Base-by-base conservation (phyloP, 2,329 filamentous ascomycete genomes). In the Rachicladosporium sp. region DNA sequence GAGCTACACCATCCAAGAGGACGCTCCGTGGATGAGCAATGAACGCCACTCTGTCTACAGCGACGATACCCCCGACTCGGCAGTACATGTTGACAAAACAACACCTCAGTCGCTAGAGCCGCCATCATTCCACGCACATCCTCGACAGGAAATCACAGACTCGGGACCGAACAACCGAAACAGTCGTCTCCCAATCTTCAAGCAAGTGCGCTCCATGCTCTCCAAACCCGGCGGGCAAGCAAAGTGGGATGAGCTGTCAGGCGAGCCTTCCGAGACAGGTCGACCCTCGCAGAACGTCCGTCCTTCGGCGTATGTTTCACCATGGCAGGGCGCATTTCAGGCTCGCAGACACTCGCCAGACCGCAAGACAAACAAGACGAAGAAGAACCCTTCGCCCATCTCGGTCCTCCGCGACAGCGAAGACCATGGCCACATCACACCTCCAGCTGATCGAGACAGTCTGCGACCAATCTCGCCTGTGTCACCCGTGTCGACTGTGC, bases 1-100 rank as follows among this genome's bases (percentile, higher is more conserved):
- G 54, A 44, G 60, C 48, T 47, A 63, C 60, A 53, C 55, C 46
- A 55, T 58, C 38, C 49, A 52, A 33, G 41, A 49, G 29, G 48
- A 57, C 38, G 39, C 48, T 27, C 52, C 52, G 15, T 52, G 35
- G 61, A 41, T 46, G 30, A 27, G 23, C 3, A 27, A 27, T 27
- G 23, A 27, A 8, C 23, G 23, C 23, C 4, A 27, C 23, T 52
- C 52, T n/a, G 23, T 63, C 53, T 44, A 61, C 60, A 40, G 60
- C 41, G 23, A 27, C 23, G 61, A 63, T 36, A 59, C 64, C 7
- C 23, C 23, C 23, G 23, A 27, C 23, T 6, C 23, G 23, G 23
- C 23, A 27, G 23, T 27, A 8, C 23, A 27, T 27, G 23, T 27
- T 27, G 23, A 27, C 23, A 27, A 6, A 8, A 27, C 3, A 27